Conservation (phyloP, 768 basidiomycete species). For the Suillus weaverae region DNA sequence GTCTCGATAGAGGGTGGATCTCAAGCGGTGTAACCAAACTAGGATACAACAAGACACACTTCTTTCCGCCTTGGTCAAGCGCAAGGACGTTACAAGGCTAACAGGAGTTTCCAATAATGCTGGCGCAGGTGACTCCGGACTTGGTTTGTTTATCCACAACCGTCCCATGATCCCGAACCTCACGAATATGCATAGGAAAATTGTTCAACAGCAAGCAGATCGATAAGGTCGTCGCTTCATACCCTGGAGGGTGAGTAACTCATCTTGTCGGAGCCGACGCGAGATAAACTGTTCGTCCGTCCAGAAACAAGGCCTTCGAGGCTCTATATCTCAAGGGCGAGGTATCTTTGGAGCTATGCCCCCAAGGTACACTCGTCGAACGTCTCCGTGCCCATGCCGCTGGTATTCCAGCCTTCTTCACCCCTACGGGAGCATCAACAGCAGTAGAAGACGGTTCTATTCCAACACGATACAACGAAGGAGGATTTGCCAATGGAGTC, state of each 20-base stretch:
- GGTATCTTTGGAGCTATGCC: constrained; percentile 84
- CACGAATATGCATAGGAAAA: constrained; percentile 48
- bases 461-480: constrained; percentile 75
- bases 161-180: neutral
- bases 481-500: constrained; percentile 70
- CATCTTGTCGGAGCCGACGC: neutral
- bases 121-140: constrained; percentile 66
- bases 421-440: constrained; percentile 85
- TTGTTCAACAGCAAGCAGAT: constrained; percentile 75
- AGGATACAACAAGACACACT: constrained; percentile 63
- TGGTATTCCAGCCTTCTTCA: constrained; percentile 92
- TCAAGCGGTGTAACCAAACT: neutral
- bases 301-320: constrained; percentile 86
- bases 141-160: constrained; percentile 46
- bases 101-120: constrained; percentile 91
- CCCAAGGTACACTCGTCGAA: constrained; percentile 89
- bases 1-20: constrained; percentile 9
- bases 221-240: constrained; percentile 83
- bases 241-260: constrained; percentile 73
- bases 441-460: constrained; percentile 80
- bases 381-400: constrained; percentile 87
- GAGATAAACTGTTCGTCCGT: constrained; percentile 3
- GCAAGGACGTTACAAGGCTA: constrained; percentile 70
- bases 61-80: constrained; percentile 70
- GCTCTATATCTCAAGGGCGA: constrained; percentile 75